A percentile compares a stretch with the other conserved stretches of the same genome.
These are phyloP conservation scores for Zarea fungicola DNA, from an alignment of 2,329 filamentous ascomycete genomes.

Conservation along the genomic window DNA sequence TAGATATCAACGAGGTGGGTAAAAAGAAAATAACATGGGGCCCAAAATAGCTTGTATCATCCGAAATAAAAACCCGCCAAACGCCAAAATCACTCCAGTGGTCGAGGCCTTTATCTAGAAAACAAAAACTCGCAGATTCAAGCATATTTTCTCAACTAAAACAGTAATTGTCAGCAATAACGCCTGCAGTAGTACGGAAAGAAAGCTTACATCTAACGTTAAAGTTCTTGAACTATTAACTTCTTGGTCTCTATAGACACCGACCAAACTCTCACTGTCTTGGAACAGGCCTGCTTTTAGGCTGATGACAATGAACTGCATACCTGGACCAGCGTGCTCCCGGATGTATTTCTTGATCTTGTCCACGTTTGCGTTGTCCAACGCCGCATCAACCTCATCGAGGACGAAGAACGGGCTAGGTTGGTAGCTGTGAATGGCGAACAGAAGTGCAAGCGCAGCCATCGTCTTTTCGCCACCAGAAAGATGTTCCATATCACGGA, in stretches of 20 bases:
- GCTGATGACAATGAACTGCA: constrained; percentile 98
- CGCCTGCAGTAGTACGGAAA: background rate
- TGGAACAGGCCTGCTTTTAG: constrained; percentile 95
- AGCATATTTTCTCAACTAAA: constrained; percentile 31
- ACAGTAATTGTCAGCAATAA: constrained; percentile 16
- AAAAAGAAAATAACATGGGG: too few species aligned
- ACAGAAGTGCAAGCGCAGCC: constrained; percentile 91
- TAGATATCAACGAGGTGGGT: too few species aligned
- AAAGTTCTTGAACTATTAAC: constrained; percentile 88
- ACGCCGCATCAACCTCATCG: constrained; percentile 93
- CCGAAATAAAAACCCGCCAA: too few species aligned
- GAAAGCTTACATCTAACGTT: constrained; percentile 81
- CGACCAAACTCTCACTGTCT: constrained; percentile 90
- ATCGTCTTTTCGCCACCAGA: constrained; percentile 98
- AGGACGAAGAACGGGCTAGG: constrained; percentile 96
- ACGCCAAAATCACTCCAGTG: constrained; percentile 1
- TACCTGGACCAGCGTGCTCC: constrained; percentile 89
- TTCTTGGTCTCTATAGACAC: constrained; percentile 90
- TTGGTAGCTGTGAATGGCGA: constrained; percentile 94
- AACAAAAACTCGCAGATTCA: too few species aligned
- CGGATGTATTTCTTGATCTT: constrained; percentile 95
- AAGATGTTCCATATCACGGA: constrained; percentile 97
- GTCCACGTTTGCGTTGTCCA: constrained; percentile 96
- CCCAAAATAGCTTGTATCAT: too few species aligned
- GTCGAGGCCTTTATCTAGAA: too few species aligned